Conservation (phyloP, 768 basidiomycete species). For the Boletus rubescentipes region DNA sequence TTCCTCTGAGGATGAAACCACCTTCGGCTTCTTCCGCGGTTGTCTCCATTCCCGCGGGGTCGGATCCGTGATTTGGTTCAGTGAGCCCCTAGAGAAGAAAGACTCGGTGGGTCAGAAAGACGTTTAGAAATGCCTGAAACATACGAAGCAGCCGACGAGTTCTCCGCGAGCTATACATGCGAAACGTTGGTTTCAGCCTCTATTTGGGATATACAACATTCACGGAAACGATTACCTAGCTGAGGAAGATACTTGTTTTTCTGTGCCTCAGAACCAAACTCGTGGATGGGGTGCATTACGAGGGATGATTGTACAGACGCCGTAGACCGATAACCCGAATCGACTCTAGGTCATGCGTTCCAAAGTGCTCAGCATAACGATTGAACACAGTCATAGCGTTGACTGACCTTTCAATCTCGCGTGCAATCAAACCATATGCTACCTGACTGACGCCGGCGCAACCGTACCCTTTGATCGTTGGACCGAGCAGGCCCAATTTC, state of each 20-base stretch:
- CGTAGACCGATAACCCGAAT: constrained; percentile 94
- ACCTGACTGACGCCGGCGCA: constrained; percentile 92
- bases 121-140: constrained; percentile 30
- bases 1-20: constrained; percentile 83
- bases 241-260: constrained; percentile 89
- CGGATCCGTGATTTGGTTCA: constrained; percentile 96
- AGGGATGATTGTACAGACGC: constrained; percentile 95
- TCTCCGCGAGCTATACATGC: constrained; percentile 78
- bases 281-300: constrained; percentile 92
- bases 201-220: background rate
- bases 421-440: constrained; percentile 90
- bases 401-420: constrained; percentile 85
- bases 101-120: background rate
- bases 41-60: constrained; percentile 98
- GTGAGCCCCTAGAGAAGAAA: constrained; percentile 72
- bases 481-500: constrained; percentile 82
- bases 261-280: constrained; percentile 87
- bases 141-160: constrained; percentile 87
- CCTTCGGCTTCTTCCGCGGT: constrained; percentile 82
- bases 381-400: background rate
- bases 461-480: constrained; percentile 91
- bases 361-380: background rate
- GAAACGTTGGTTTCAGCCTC: constrained; percentile 5
- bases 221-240: constrained; percentile 50
- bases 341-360: constrained; percentile 55